Evolutionary conservation across 2,329 filamentous ascomycete genomes (phyloP).

Genomic region (Fusarium mangiferae): DNA sequence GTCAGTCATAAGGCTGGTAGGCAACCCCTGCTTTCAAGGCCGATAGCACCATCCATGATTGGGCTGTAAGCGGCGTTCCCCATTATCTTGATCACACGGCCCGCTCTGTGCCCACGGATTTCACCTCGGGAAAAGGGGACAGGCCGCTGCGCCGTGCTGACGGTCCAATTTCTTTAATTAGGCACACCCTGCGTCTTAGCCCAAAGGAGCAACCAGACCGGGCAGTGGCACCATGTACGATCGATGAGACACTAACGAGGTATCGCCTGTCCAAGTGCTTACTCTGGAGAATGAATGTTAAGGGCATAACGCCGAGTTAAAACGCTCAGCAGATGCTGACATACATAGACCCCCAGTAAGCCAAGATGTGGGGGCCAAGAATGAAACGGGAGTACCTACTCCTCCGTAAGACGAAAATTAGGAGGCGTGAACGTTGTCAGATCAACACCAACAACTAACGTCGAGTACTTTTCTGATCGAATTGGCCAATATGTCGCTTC

Average conservation of each 20-base stretch:
- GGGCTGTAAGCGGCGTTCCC: neutral
- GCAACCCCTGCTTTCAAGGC: neutral
- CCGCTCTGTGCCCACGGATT: neutral
- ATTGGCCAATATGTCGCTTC: conserved; percentile 18
- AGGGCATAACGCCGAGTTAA: neutral
- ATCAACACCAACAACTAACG: neutral
- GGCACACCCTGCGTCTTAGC: neutral
- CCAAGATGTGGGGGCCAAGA: conserved; percentile 16
- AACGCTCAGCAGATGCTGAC: neutral
- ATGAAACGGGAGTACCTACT: neutral
- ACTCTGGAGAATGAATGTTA: neutral
- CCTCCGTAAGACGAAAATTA: neutral
- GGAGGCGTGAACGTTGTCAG: neutral
- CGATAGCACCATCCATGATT: neutral
- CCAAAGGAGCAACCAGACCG: neutral
- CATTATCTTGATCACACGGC: neutral
- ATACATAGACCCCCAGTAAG: neutral
- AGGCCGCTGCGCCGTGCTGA: neutral
- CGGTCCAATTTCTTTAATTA: neutral
- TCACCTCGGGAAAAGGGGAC: neutral
- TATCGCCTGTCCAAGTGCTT: neutral
- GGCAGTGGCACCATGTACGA: neutral
- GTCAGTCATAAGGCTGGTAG: conserved; percentile 28
- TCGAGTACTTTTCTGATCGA: fast-evolving
- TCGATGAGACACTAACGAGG: neutral